Evolutionary conservation across 768 basidiomycete species (phyloP), one percentile per base, ranked within the genome.

Genomic region (Agaricus subrufescens): DNA sequence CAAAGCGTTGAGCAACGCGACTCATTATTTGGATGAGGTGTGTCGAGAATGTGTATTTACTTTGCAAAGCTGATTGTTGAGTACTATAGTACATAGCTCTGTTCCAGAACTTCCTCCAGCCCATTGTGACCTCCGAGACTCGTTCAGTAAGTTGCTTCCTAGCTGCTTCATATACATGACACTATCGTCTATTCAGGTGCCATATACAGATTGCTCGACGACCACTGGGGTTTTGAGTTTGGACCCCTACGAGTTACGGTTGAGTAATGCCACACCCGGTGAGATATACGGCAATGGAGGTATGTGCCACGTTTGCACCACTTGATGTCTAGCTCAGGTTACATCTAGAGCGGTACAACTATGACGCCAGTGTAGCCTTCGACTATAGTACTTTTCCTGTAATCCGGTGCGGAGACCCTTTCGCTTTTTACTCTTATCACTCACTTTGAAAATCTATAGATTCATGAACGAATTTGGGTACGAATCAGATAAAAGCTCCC

Each of bases 401-500:
- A 4, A 69, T 73, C 12, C 69, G 77, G 78, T 74, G 49, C 54
- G 70, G 23, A 15, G 57, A 15, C 10, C 15, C 19, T 47, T 27
- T 12, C 34, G 25, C 10, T 34, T 10, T 30, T 40, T 3, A 43
- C n/a, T 11, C 34, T 23, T 23, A 25, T 23, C 19, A 30, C 38
- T 54, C 44, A 54, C 51, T 11, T 34, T 2, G 43, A 37, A 30
- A 14, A 52, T n/a, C 3, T 46, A 29, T 50, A 76, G 82, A 43
- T 84, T 83, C 53, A 72, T 83, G 43, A 83, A 83, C 58, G 82
- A 85, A 59, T 84, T 84, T 53, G 82, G 82, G 77, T 80, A 54
- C 47, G 73, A 58, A 9, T 29, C 9, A 19, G 6, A 11, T 4
- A 7, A 29, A 25, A 11, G 38, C 12, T 25, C 10, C 6, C 38